A percentile compares a stretch with the other conserved stretches of the same genome.
Evolutionary conservation across 352 stramenopile species (phyloP).

Genomic region (Elongisporangium undulatum): DNA sequence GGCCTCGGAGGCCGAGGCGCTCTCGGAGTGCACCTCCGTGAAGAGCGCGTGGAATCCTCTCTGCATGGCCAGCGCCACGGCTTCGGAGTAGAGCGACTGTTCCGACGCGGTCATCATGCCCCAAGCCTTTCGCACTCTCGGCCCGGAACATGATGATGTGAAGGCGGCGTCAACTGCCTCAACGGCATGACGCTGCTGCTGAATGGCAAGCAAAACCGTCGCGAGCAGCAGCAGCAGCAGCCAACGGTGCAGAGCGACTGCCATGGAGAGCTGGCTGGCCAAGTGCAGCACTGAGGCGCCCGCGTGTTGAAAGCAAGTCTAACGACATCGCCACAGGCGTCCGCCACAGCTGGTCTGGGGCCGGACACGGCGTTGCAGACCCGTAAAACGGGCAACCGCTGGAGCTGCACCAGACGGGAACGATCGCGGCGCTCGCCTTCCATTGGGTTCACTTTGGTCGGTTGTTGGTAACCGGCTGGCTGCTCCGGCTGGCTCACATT

Average conservation of each 20-base stretch:
- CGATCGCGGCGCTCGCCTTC: not conserved
- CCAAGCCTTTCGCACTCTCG: slow-evolving; percentile 23
- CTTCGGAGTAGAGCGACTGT: slow-evolving; percentile 28
- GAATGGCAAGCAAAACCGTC: not conserved
- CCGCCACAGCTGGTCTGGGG: not conserved
- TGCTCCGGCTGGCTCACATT: not conserved
- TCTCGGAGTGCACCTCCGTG: slow-evolving; percentile 25
- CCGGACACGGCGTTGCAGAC: not conserved
- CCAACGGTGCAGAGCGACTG: not conserved
- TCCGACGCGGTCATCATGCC: slow-evolving; percentile 17
- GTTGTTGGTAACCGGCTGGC: not conserved
- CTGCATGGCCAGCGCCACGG: slow-evolving; percentile 21
- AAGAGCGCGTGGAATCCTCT: slow-evolving; percentile 35
- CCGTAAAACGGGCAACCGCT: not conserved
- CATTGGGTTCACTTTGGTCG: not conserved
- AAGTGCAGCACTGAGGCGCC: not conserved
- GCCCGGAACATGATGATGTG: not conserved
- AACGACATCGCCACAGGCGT: too few species aligned
- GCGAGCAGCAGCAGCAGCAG: slow-evolving; percentile 9
- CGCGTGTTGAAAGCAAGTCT: not conserved
- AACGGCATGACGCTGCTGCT: not conserved
- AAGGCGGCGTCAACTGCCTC: not conserved
- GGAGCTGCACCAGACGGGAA: not conserved
- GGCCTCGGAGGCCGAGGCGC: slow-evolving; percentile 19
- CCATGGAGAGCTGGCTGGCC: not conserved